A percentile compares a stretch with the other conserved stretches of the same genome.
Conservation (phyloP, 176 grass and related monocot genomes). For the Carex pumila region DNA sequence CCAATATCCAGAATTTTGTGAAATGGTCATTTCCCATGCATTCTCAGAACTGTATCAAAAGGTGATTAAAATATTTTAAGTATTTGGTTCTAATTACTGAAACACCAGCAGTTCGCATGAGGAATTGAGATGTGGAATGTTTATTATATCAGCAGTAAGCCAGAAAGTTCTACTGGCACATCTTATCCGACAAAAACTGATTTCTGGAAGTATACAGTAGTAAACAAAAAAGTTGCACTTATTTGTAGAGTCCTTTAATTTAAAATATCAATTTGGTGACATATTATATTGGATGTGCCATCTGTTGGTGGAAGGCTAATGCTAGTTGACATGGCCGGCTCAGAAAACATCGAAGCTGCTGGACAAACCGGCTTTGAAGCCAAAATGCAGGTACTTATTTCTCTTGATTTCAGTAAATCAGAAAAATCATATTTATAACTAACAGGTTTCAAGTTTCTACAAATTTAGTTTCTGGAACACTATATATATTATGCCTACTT, state of each 20-base stretch:
- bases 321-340: conserved; percentile 96
- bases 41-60: neutral
- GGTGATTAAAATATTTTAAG: neutral
- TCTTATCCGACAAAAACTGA: neutral
- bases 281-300: conserved; percentile 93
- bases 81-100: too few species aligned
- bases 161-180: too few species aligned
- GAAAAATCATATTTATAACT: too few species aligned
- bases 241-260: neutral
- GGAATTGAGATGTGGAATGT: too few species aligned
- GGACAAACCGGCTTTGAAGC: conserved; percentile 72
- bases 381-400: too few species aligned
- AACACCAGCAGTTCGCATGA: too few species aligned
- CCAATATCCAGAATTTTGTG: neutral
- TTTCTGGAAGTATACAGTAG: neutral
- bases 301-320: conserved; percentile 89
- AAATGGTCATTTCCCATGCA: neutral
- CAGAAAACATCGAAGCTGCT: conserved; percentile 93
- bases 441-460: too few species aligned
- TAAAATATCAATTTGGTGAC: neutral
- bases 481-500: too few species aligned
- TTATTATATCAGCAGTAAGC: too few species aligned
- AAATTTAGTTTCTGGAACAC: too few species aligned
- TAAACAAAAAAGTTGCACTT: neutral
- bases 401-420: too few species aligned